Conservation (phyloP, 2,329 filamentous ascomycete genomes). For the Aaosphaeria arxii region DNA sequence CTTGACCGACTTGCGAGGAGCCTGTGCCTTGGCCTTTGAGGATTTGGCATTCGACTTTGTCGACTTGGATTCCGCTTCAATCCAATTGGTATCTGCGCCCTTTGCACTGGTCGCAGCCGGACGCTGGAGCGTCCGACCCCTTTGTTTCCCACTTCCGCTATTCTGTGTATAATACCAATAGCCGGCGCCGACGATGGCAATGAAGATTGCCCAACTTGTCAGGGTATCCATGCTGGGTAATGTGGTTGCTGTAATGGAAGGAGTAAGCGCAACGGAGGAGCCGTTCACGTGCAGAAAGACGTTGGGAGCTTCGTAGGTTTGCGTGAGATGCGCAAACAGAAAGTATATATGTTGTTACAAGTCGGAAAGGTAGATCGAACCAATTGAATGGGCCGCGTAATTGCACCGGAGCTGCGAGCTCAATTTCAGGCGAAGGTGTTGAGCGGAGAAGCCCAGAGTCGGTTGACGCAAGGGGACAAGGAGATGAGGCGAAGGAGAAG, state of each 20-base stretch:
- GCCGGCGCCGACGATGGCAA: constrained; percentile 24
- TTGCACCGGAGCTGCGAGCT: too few species aligned
- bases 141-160: constrained; percentile 11
- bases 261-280: background rate
- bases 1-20: constrained; percentile 32
- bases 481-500: background rate
- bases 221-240: constrained; percentile 26
- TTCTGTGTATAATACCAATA: constrained; percentile 32
- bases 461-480: background rate
- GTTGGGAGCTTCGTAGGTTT: background rate
- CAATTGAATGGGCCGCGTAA: too few species aligned
- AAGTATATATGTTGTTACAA: too few species aligned
- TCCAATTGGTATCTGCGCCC: constrained; percentile 18
- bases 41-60: constrained; percentile 17
- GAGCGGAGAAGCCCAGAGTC: too few species aligned
- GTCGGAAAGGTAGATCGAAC: too few species aligned
- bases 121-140: constrained; percentile 28
- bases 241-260: background rate
- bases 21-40: constrained; percentile 24
- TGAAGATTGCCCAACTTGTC: constrained; percentile 31
- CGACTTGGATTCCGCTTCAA: constrained; percentile 22
- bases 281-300: background rate
- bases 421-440: too few species aligned
- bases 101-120: constrained; percentile 18
- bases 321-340: too few species aligned